Base-by-base conservation (phyloP, 208 protist genomes). In the Angomonas desouzai region DNA sequence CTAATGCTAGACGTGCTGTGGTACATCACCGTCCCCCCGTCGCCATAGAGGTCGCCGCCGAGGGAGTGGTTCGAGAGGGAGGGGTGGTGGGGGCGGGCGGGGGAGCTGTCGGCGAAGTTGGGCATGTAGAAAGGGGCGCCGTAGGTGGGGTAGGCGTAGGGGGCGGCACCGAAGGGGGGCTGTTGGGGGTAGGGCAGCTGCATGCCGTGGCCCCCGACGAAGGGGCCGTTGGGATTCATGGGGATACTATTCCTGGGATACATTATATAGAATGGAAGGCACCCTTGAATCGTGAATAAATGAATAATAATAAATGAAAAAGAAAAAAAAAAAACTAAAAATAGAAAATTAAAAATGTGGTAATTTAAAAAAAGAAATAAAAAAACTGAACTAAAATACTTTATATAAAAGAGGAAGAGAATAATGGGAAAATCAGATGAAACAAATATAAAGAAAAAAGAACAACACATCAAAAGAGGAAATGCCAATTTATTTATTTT, bases 301-400 rank as follows among this genome's bases (percentile, higher is more conserved):
- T 57, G 62, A 36, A 36, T 16, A 29, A 66, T 49, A 66, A 16
- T 29, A 22, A 40, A 51, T 4, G 3, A 23, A 30, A 68, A 13
- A 4, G 22, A 38, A 59, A 58, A 36, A 51, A 13, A 56, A 23
- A 48, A 62, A 18, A 36, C n/a, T 1, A 48, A 47, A 20, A 47
- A 47, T 11, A 55, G 28, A 30, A 40, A 45, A 43, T 28, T 27
- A n/a, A 49, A 38, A 38, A 23, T 45, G 0, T 57, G 43, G 28
- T 36, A 16, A 32, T 4, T 28, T 22, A 60, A 45, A 43, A 22
- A 60, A 60, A 29, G 3, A 22, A 34, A 60, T n/a, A n/a, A n/a
- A n/a, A n/a, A n/a, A n/a, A n/a, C n/a, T n/a, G n/a, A n/a, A n/a
- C n/a, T n/a, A n/a, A n/a, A n/a, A n/a, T n/a, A n/a, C n/a, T n/a